Base-by-base conservation (phyloP, 768 basidiomycete species). In the Russula sp. region DNA sequence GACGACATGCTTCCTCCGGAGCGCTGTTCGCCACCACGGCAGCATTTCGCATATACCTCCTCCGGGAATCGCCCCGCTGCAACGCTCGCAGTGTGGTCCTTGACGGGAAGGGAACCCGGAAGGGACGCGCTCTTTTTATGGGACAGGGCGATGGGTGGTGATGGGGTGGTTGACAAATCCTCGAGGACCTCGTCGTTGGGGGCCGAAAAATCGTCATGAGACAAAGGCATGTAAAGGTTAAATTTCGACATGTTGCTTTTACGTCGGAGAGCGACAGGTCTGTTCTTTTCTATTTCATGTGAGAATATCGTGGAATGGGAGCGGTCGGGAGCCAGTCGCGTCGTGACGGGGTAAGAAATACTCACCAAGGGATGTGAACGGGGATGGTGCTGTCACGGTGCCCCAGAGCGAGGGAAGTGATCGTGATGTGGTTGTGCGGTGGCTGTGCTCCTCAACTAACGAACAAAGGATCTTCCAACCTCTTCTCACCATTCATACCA, bases 1-100 rank as follows among this genome's bases (percentile, higher is more conserved):
- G 61, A 71, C 73, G 47, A 90, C 77, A 14, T 91, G 73, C 59
- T 68, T 71, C 44, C 80, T 72, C 20, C 91, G 81, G 45, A 89
- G 74, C 0, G 75, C 78, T 32, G 85, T 82, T 65, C 88, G 75
- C 90, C 89, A 91, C 71, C 77, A 73, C 6, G 83, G 79, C 62
- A 93, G 71, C 0, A 79, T 1, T 79, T 73, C 45, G 86, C 81
- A 70, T 91, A 93, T 9, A 87, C 79, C 66, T 89, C 83, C 34
- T 73, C 71, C 4, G 73, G 69, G 27, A 71, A 67, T 11, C 71
- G 49, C 5, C 75, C 75, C 22, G 69, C 66, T 6, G 68, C 70
- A 27, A 67, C 61, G 13, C 50, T 51, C 20, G 56, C 35, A 18
- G 56, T 53, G 8, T 6, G n/a, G 3, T 51, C 13, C 34, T 62